Evolutionary conservation across 768 basidiomycete species (phyloP).

Genomic region (Mrakia gelida): DNA sequence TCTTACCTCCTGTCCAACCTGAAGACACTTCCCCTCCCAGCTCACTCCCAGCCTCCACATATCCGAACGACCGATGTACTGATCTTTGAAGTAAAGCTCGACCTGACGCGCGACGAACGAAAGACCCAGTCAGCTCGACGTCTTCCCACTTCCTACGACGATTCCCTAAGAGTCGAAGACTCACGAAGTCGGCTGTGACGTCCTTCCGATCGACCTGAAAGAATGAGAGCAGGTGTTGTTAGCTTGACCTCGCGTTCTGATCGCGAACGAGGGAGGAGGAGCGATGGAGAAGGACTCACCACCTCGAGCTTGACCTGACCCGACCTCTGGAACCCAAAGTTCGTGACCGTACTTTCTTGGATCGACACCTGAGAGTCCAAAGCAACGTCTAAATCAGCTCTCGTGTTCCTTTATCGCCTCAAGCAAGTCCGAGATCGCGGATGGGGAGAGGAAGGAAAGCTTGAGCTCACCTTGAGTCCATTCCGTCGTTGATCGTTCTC

Average conservation of each 20-base stretch:
- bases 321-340: constrained; percentile 10
- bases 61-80: constrained; percentile 90
- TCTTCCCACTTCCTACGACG: neutral
- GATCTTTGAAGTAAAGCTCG: constrained; percentile 88
- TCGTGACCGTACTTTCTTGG: neutral
- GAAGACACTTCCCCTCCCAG: constrained; percentile 73
- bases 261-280: neutral
- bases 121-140: neutral
- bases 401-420: too few species aligned
- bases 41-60: constrained; percentile 92
- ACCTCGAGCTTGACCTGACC: constrained; percentile 24
- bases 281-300: neutral
- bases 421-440: too few species aligned
- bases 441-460: neutral
- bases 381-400: too few species aligned
- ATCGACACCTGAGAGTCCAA: constrained; percentile 9
- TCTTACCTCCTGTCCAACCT: constrained; percentile 71
- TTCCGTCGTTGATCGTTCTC: constrained; percentile 3
- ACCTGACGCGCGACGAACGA: constrained; percentile 53
- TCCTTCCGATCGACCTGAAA: constrained; percentile 61
- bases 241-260: neutral
- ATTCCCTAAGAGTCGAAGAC: neutral
- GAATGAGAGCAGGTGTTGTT: neutral
- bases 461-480: neutral
- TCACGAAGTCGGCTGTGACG: constrained; percentile 40